phyloP scores from a whole-genome alignment of 2,329 filamentous ascomycete species.

The Pseudocercospora fijiensis region DNA sequence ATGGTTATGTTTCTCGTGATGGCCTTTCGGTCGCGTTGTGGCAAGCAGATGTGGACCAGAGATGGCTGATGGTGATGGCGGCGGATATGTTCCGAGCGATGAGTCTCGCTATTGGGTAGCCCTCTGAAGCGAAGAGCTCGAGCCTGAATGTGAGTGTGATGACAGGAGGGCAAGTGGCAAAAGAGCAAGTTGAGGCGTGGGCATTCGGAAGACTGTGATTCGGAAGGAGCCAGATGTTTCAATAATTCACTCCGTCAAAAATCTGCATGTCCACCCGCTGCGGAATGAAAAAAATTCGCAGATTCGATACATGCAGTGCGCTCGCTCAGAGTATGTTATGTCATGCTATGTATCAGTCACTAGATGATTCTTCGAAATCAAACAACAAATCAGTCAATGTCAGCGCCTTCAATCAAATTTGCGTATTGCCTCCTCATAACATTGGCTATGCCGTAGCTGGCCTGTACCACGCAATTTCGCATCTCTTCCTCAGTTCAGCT shows the following conservation, averaged over 20 bases:
- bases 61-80: too few species aligned
- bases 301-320: neutral
- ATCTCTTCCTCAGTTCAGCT: constrained; percentile 20
- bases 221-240: neutral
- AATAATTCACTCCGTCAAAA: too few species aligned
- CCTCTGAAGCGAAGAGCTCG: too few species aligned
- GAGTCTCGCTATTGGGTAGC: too few species aligned
- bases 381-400: neutral
- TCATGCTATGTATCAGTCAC: neutral
- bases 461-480: too few species aligned
- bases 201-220: too few species aligned
- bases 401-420: neutral
- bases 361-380: neutral
- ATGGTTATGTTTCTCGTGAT: neutral
- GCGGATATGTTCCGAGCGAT: too few species aligned
- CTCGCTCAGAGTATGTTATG: neutral
- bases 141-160: neutral
- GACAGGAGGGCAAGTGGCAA: too few species aligned
- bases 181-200: neutral
- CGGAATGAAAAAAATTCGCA: neutral
- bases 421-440: neutral
- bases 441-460: neutral
- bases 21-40: neutral
- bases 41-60: neutral
- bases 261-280: neutral